These are phyloP conservation scores for Paxillus rubicundulus DNA, from an alignment of 768 basidiomycete genomes.

Conservation along the genomic window DNA sequence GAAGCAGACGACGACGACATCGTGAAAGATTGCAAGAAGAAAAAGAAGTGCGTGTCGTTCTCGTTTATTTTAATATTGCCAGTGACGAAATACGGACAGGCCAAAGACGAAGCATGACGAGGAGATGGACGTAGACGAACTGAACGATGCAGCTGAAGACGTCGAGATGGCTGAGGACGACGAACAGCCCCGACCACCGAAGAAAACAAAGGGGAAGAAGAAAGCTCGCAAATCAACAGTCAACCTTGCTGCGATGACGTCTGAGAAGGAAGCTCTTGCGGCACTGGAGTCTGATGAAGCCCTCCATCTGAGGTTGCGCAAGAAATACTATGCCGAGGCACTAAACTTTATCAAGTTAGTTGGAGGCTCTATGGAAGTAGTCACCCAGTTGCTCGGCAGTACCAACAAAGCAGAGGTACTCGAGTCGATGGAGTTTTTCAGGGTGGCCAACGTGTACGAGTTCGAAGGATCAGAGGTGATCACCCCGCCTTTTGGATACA, in stretches of 20 bases:
- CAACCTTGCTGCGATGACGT: constrained; percentile 64
- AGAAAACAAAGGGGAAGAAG: constrained; percentile 44
- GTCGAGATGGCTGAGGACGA: constrained; percentile 41
- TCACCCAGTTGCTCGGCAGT: constrained; percentile 79
- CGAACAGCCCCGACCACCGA: constrained; percentile 29
- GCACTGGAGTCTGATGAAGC: constrained; percentile 66
- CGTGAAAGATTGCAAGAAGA: constrained; percentile 29
- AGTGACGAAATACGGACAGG: constrained; percentile 15
- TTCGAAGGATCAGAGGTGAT: constrained; percentile 73
- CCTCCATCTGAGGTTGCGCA: constrained; percentile 65
- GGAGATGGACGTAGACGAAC: constrained; percentile 59
- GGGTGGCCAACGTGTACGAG: constrained; percentile 75
- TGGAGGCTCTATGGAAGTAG: constrained; percentile 64
- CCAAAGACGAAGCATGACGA: constrained; percentile 36
- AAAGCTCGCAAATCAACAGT: constrained; percentile 67
- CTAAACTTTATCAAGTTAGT: constrained; percentile 75
- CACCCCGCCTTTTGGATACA: background rate
- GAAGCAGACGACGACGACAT: constrained; percentile 25
- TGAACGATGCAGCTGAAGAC: constrained; percentile 33
- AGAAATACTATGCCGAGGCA: constrained; percentile 85
- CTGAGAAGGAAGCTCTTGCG: constrained; percentile 71
- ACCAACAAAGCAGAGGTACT: constrained; percentile 82
- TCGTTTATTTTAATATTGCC: background rate
- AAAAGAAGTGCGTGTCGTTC: constrained; percentile 22
- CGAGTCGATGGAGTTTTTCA: constrained; percentile 89